A percentile compares a stretch with the other conserved stretches of the same genome.
phyloP scores from a whole-genome alignment of 2,329 filamentous ascomycete genomes.

The Clarireedia paspali region DNA sequence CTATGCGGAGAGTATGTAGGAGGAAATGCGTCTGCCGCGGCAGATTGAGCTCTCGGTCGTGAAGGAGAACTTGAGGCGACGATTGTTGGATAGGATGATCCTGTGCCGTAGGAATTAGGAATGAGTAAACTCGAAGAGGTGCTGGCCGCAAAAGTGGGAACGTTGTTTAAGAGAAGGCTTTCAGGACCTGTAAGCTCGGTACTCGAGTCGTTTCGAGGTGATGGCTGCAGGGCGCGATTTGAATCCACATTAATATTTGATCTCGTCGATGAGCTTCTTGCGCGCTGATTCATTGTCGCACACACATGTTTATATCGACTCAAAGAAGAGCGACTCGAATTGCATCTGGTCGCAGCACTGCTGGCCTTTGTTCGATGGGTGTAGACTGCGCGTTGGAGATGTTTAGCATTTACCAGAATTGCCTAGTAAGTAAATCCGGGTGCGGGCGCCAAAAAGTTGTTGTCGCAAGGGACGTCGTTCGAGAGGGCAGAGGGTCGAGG shows the following conservation, averaged over 20 bases:
- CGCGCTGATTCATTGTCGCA: conserved; percentile 7
- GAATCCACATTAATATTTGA: conserved; percentile 5
- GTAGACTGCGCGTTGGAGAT: conserved; percentile 1
- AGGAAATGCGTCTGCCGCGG: conserved; percentile 28
- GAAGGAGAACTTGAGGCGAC: conserved; percentile 27
- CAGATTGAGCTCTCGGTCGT: conserved; percentile 34
- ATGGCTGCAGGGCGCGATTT: conserved; percentile 6
- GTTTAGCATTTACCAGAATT: not conserved
- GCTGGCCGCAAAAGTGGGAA: conserved; percentile 24
- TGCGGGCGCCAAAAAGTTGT: conserved; percentile 1
- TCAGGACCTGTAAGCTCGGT: conserved; percentile 14
- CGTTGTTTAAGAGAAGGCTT: conserved; percentile 24
- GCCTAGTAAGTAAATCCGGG: not conserved
- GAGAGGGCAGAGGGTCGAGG: not conserved
- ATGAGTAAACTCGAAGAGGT: conserved; percentile 30
- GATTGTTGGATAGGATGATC: conserved; percentile 33
- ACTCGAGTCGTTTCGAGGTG: conserved; percentile 8
- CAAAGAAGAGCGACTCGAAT: conserved; percentile 1
- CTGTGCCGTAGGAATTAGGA: conserved; percentile 29
- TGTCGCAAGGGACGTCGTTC: not conserved
- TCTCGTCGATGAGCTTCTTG: conserved; percentile 8
- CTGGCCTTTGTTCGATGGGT: conserved; percentile 3
- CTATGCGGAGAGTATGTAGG: conserved; percentile 19
- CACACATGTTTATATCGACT: conserved; percentile 5
- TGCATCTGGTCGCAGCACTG: conserved; percentile 1